phyloP scores from a whole-genome alignment of 768 basidiomycete species.

The Rubroboletus satanas region DNA sequence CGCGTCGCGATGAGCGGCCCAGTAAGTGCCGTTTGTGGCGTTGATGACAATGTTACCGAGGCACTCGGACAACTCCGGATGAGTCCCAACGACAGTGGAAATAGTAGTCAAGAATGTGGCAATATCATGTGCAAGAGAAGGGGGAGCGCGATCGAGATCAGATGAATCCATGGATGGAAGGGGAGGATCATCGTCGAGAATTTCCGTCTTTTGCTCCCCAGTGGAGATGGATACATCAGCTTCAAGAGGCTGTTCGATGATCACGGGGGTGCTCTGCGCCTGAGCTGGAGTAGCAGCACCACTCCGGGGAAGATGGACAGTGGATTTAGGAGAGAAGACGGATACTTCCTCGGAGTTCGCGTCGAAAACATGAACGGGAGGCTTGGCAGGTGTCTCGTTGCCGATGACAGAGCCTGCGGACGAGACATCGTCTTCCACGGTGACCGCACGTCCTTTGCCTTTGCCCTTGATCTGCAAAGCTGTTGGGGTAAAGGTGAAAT shows the following conservation, averaged over 20 bases:
- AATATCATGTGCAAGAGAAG: conserved; percentile 62
- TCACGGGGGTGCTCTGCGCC: conserved; percentile 41
- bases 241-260: conserved; percentile 22
- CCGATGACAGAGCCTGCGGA: conserved; percentile 42
- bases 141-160: conserved; percentile 23
- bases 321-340: conserved; percentile 14
- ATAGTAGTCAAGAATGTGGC: conserved; percentile 57
- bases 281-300: conserved; percentile 32
- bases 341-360: conserved; percentile 30
- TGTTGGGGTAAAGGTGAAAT: conserved; percentile 15
- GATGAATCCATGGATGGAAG: conserved; percentile 43
- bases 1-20: conserved; percentile 57
- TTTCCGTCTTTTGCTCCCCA: conserved; percentile 11
- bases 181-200: conserved; percentile 42
- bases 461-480: conserved; percentile 47
- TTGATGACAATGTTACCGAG: conserved; percentile 63
- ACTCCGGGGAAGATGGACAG: conserved; percentile 11
- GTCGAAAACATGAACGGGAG: conserved; percentile 58
- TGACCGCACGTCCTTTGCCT: conserved; percentile 31
- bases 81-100: conserved; percentile 50
- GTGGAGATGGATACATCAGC: conserved; percentile 5
- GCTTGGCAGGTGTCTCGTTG: conserved; percentile 47
- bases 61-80: conserved; percentile 70
- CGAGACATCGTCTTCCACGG: conserved; percentile 32
- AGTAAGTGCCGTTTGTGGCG: conserved; percentile 62